Conservation (phyloP, 768 basidiomycete genomes). For the Filobasidium wieringae region DNA sequence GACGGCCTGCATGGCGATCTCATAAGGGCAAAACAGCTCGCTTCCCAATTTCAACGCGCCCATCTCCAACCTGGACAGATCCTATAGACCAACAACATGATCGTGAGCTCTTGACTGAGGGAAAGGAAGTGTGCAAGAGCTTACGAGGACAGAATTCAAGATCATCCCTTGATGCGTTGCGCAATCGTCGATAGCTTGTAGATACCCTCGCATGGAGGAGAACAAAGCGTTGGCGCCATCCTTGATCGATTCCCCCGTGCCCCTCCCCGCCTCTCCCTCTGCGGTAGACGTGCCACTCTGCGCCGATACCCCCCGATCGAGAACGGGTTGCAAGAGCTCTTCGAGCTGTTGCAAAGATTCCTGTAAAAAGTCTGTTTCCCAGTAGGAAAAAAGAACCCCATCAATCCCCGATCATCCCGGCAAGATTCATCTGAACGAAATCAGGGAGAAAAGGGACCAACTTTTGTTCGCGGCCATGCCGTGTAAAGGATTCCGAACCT, state of each 20-base stretch:
- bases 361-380: neutral
- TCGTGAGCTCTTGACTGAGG: neutral
- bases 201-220: neutral
- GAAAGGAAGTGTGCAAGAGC: neutral
- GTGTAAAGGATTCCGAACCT: constrained; percentile 12
- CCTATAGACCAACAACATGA: neutral
- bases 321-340: neutral
- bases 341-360: neutral
- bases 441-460: neutral
- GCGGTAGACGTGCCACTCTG: neutral
- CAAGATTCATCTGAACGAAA: neutral
- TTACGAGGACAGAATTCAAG: neutral
- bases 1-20: constrained; percentile 1
- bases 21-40: neutral
- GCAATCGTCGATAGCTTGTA: constrained; percentile 6
- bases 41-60: neutral
- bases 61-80: constrained; percentile 1
- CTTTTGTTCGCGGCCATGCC: constrained; percentile 6
- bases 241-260: neutral
- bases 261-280: neutral
- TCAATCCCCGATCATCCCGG: neutral
- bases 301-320: neutral
- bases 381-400: neutral
- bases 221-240: neutral
- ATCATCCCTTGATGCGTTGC: constrained; percentile 3